phyloP scores from a whole-genome alignment of 441 rosid species.

The Erysimum pusillum region DNA sequence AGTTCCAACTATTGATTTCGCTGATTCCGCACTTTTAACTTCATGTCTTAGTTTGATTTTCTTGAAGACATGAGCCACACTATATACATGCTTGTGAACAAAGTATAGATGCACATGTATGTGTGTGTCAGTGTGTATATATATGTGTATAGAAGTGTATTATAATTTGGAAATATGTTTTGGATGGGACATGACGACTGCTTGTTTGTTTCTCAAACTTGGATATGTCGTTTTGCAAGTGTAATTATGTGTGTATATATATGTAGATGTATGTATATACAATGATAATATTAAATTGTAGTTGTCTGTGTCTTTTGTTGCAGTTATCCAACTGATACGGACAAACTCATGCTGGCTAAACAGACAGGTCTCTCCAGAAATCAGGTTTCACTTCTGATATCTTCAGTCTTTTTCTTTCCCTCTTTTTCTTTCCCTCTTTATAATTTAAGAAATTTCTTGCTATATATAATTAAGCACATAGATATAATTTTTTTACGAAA shows the following conservation, averaged over 20 bases:
- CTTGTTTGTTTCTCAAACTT: constrained; percentile 45
- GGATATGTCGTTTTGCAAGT: constrained; percentile 39
- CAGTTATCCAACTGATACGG: constrained; percentile 94
- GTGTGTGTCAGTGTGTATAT: background rate
- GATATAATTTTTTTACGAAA: constrained; percentile 1
- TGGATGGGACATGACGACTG: constrained; percentile 47
- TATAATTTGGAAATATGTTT: constrained; percentile 38
- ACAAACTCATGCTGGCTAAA: constrained; percentile 85
- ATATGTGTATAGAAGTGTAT: constrained; percentile 1
- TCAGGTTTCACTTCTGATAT: constrained; percentile 62
- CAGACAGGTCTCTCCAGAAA: constrained; percentile 90
- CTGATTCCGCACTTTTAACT: background rate
- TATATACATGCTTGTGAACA: constrained; percentile 30
- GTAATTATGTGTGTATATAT: constrained; percentile 17
- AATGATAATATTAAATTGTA: constrained; percentile 21
- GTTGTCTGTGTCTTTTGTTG: constrained; percentile 42
- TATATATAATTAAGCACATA: background rate
- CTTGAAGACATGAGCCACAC: constrained; percentile 18
- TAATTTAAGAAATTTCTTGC: background rate
- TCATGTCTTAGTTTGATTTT: constrained; percentile 26
- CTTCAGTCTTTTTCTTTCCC: background rate
- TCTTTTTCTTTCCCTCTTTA: background rate
- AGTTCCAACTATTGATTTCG: constrained; percentile 18
- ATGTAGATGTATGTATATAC: constrained; percentile 11
- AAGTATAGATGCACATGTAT: constrained; percentile 18